These are phyloP conservation scores for Paraphoma sp. DNA, from an alignment of 2,329 filamentous ascomycete genomes.

Conservation along the genomic window DNA sequence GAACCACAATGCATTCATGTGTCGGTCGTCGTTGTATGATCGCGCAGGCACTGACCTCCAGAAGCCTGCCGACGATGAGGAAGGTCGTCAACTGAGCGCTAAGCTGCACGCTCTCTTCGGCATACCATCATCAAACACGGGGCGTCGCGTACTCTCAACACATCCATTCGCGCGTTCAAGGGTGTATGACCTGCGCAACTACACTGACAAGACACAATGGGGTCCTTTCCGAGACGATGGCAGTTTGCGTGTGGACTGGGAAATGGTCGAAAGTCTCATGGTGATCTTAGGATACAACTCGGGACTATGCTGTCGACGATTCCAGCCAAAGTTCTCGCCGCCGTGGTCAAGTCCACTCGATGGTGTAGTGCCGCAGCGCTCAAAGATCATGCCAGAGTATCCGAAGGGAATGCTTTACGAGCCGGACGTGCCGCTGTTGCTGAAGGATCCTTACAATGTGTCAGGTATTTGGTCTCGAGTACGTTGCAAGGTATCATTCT, in stretches of 20 bases:
- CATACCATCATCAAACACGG: constrained; percentile 57
- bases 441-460: constrained; percentile 73
- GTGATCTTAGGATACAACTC: constrained; percentile 70
- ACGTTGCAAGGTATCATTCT: constrained; percentile 15
- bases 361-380: constrained; percentile 29
- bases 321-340: constrained; percentile 29
- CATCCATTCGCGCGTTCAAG: constrained; percentile 70
- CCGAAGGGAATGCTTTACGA: constrained; percentile 25
- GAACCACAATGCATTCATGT: constrained; percentile 67
- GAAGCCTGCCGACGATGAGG: constrained; percentile 47
- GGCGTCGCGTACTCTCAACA: constrained; percentile 40
- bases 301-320: constrained; percentile 31
- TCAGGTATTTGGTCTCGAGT: constrained; percentile 75
- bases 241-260: constrained; percentile 73
- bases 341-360: constrained; percentile 40
- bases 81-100: constrained; percentile 68
- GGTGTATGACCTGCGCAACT: constrained; percentile 77
- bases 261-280: constrained; percentile 78
- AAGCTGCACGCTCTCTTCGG: constrained; percentile 75
- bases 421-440: constrained; percentile 55
- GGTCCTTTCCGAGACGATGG: constrained; percentile 74
- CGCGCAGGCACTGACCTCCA: constrained; percentile 58
- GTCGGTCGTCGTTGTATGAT: constrained; percentile 64
- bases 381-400: constrained; percentile 11
- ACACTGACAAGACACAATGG: constrained; percentile 68